Evolutionary conservation across 352 stramenopile genomes (phyloP).

Genomic region (Saprolegnia diclina): DNA sequence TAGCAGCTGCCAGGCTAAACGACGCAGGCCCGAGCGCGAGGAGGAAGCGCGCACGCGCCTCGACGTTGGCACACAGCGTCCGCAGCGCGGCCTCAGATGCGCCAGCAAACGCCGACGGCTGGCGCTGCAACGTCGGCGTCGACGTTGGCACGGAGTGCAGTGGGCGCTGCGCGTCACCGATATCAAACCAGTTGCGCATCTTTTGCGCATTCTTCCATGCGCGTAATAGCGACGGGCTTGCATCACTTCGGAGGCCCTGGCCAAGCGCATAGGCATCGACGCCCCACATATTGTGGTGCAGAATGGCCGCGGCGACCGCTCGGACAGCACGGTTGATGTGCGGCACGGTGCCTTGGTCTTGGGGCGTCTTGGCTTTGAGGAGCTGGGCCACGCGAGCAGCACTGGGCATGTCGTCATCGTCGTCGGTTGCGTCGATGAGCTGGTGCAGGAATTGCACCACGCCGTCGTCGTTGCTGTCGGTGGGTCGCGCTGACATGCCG

Average conservation of each 20-base stretch:
- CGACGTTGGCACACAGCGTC: slow-evolving; percentile 67
- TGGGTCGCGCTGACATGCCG: slow-evolving; percentile 33
- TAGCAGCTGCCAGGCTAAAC: slow-evolving; percentile 39
- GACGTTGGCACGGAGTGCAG: slow-evolving; percentile 33
- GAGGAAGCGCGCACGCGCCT: slow-evolving; percentile 59
- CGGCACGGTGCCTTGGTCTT: slow-evolving; percentile 23
- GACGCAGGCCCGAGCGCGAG: slow-evolving; percentile 65
- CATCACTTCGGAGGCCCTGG: slow-evolving; percentile 46
- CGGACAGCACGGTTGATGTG: slow-evolving; percentile 56
- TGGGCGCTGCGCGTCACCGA: slow-evolving; percentile 55
- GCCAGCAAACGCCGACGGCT: slow-evolving; percentile 73
- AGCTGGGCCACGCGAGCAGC: slow-evolving; percentile 44
- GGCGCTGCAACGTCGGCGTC: slow-evolving; percentile 42
- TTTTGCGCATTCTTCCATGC: slow-evolving; percentile 84
- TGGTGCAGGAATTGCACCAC: slow-evolving; percentile 57
- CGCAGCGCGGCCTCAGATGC: slow-evolving; percentile 63
- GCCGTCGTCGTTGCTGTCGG: slow-evolving; percentile 38
- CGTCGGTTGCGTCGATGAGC: slow-evolving; percentile 38
- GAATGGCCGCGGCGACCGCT: slow-evolving; percentile 63
- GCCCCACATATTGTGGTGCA: slow-evolving; percentile 84
- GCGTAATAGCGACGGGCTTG: slow-evolving; percentile 59
- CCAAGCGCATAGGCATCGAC: slow-evolving; percentile 74
- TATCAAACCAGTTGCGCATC: slow-evolving; percentile 82
- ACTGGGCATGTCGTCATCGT: slow-evolving; percentile 28
- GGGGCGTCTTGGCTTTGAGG: slow-evolving; percentile 28